These are phyloP conservation scores for Xenoacremonium recifei DNA, from an alignment of 2,329 filamentous ascomycete species.

Conservation along the genomic window DNA sequence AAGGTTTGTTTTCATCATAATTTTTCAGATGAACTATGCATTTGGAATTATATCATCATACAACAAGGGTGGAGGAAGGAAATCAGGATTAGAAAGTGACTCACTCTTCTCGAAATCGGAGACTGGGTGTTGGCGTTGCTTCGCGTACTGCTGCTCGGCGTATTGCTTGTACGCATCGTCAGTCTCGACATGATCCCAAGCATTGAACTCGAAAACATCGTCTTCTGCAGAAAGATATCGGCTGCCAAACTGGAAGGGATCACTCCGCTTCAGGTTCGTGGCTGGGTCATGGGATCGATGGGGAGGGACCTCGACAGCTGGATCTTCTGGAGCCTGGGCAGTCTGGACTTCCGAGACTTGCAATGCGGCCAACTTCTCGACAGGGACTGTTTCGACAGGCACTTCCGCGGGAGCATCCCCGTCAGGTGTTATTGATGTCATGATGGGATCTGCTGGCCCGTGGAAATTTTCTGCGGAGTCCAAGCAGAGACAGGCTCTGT, in stretches of 20 bases:
- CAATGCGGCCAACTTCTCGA: slow-evolving; percentile 24
- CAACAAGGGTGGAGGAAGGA: slow-evolving; percentile 31
- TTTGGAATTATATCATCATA: slow-evolving; percentile 56
- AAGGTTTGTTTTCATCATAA: slow-evolving; percentile 61
- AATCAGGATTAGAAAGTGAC: slow-evolving; percentile 27
- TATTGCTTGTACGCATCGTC: slow-evolving; percentile 86
- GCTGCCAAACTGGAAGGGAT: slow-evolving; percentile 95
- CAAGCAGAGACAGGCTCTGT: no score
- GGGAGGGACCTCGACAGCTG: slow-evolving; percentile 41
- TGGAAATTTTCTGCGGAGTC: no score
- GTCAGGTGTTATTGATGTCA: slow-evolving; percentile 24
- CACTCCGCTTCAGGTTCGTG: slow-evolving; percentile 78
- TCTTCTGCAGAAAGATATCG: slow-evolving; percentile 80
- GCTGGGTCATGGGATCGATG: slow-evolving; percentile 70
- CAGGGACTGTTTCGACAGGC: slow-evolving; percentile 15
- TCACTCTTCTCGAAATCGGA: slow-evolving; percentile 88
- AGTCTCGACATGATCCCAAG: slow-evolving; percentile 97
- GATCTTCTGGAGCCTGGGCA: slow-evolving; percentile 9
- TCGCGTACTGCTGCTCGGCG: slow-evolving; percentile 77
- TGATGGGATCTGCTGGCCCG: no score
- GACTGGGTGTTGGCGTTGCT: slow-evolving; percentile 83
- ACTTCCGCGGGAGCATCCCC: slow-evolving; percentile 17
- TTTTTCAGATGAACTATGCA: slow-evolving; percentile 72
- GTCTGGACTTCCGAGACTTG: slow-evolving; percentile 22
- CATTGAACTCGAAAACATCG: slow-evolving; percentile 95